These are phyloP conservation scores for Cucurbita maxima DNA, from an alignment of 306 rosid species.

Conservation along the genomic window DNA sequence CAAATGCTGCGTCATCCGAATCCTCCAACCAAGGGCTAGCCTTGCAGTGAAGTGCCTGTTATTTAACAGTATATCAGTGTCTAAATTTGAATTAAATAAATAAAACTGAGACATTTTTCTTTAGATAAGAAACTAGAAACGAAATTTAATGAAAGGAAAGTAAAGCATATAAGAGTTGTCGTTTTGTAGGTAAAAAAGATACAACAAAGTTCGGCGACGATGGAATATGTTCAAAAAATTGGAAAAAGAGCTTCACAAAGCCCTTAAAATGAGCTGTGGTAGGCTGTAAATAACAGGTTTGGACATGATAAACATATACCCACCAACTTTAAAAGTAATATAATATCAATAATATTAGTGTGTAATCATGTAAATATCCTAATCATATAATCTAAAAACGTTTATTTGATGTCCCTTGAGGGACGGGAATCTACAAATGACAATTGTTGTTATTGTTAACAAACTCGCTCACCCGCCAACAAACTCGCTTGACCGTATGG, in stretches of 20 bases:
- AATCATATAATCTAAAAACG: not conserved
- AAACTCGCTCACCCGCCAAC: not conserved
- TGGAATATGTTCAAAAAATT: not conserved
- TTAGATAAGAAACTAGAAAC: not conserved
- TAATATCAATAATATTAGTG: too few relatives aligned
- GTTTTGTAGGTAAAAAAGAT: not conserved
- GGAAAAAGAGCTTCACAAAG: not conserved
- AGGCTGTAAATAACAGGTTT: not conserved
- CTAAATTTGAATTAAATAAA: not conserved
- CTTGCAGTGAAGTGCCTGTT: constrained; percentile 76
- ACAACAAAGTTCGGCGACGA: not conserved
- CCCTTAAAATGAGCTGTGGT: not conserved
- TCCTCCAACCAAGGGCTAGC: constrained; percentile 97
- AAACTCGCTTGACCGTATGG: not conserved
- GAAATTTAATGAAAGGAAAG: not conserved
- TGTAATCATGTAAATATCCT: not conserved
- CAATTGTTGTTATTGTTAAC: not conserved
- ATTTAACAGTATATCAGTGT: constrained; percentile 5
- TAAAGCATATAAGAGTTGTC: not conserved
- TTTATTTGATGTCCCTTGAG: not conserved
- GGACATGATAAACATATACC: not conserved
- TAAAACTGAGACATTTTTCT: not conserved
- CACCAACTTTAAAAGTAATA: not conserved
- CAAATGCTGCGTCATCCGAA: constrained; percentile 84
- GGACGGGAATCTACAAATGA: not conserved